phyloP scores from a whole-genome alignment of 1,284 basidiomycete species.

The Ceratobasidium sp. region DNA sequence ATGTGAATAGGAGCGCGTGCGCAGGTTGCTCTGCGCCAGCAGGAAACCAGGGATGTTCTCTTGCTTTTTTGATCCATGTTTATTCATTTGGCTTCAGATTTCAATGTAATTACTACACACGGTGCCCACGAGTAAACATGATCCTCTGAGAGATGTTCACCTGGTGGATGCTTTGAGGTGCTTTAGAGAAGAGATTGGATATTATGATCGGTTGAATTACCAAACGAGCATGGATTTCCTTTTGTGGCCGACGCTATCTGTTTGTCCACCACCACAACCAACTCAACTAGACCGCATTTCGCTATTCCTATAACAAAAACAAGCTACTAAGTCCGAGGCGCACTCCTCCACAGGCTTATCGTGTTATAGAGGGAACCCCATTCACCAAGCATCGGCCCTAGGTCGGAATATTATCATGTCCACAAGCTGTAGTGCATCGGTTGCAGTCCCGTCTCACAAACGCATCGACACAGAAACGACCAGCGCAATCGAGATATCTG shows the following conservation, averaged over 20 bases:
- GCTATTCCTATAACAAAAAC: background rate
- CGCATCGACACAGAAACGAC: conserved; percentile 69
- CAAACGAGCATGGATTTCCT: background rate
- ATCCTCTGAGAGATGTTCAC: conserved; percentile 1
- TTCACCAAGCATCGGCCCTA: background rate
- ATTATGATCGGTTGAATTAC: background rate
- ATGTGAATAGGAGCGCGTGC: conserved; percentile 34
- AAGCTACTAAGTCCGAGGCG: too few relatives aligned
- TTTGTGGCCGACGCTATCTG: background rate
- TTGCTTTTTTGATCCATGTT: conserved; percentile 37
- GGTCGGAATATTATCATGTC: conserved; percentile 11
- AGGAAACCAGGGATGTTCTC: conserved; percentile 33
- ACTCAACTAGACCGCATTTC: background rate
- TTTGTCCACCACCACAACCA: background rate
- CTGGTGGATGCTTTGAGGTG: background rate
- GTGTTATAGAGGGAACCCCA: background rate
- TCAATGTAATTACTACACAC: conserved; percentile 41
- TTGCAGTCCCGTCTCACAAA: conserved; percentile 64
- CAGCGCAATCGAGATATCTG: conserved; percentile 66
- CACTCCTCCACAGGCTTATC: background rate
- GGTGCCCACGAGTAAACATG: conserved; percentile 11
- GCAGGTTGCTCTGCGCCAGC: conserved; percentile 33
- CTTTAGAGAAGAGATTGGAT: background rate
- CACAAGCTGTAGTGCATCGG: conserved; percentile 24
- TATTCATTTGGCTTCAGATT: conserved; percentile 38